Evolutionary conservation across 1,139 yeast species (phyloP), one percentile per base, ranked within the genome.

Genomic region (Pichia cactophila): DNA sequence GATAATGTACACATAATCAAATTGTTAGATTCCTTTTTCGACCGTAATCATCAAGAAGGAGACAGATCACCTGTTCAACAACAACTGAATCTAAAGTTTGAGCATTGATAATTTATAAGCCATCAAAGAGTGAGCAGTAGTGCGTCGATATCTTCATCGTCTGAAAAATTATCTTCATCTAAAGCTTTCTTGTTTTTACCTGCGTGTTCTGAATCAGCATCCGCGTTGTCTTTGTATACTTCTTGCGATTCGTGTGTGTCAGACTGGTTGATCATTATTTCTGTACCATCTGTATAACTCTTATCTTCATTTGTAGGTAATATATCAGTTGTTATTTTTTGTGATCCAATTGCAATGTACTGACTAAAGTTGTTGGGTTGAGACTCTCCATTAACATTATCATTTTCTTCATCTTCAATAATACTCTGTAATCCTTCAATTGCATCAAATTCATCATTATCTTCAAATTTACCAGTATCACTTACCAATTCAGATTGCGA

Each of bases 371-470:
- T 36, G 12, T 36, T 36, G 4, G 35, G 6, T 11, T 35, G 38
- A 2, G 38, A 16, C 10, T 35, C 23, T n/a, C 14, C 23, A 14
- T n/a, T 40, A 16, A 5, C 26, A 20, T 4, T 44, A 16, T 35
- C 44, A 7, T 50, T n/a, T 0, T 50, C 56, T 14, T 52, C 51
- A 17, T 51, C 56, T 31, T 44, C 42, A 12, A 51, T 35, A 5
- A 53, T 42, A 23, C 44, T 49, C 28, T 47, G 48, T 31, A 50
- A 46, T 2, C 50, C 52, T 26, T 43, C 48, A 33, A 43, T 41
- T 26, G 46, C 53, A 33, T 48, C 43, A 20, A 41, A 16, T 17
- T 50, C 54, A 26, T 33, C 49, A 1, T 33, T 26, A 2, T 43
- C 37, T 8, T n/a, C 29, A 10, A 14, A 7, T 14, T 38, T 33